Evolutionary conservation across 768 basidiomycete species (phyloP).

Genomic region (Podaxis rugospora): DNA sequence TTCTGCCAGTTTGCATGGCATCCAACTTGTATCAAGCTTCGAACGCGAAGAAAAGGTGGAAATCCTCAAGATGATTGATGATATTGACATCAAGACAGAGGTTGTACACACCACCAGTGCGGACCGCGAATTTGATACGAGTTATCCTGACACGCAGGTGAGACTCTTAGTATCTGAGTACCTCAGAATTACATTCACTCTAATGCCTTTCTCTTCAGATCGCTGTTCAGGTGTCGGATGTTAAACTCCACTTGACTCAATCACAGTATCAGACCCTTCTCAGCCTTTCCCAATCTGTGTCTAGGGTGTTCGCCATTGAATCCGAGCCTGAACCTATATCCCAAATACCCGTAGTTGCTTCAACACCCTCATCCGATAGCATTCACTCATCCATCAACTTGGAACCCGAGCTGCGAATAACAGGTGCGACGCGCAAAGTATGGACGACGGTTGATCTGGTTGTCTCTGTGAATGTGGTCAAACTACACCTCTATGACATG

Average conservation of each 20-base stretch:
- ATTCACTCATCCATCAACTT: slow-evolving; percentile 31
- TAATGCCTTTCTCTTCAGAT: slow-evolving; percentile 40
- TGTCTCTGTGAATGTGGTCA: slow-evolving; percentile 65
- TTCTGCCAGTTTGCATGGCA: slow-evolving; percentile 73
- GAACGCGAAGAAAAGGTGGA: slow-evolving; percentile 43
- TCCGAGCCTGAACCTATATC: slow-evolving; percentile 31
- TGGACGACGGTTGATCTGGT: slow-evolving; percentile 74
- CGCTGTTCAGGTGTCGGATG: slow-evolving; percentile 70
- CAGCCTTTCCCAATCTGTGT: slow-evolving; percentile 61
- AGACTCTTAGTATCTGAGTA: slow-evolving; percentile 10
- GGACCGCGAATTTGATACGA: slow-evolving; percentile 45
- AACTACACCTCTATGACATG: slow-evolving; percentile 81
- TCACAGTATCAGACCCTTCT: slow-evolving; percentile 75
- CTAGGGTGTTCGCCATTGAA: slow-evolving; percentile 51
- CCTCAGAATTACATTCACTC: background rate
- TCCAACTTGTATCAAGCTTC: slow-evolving; percentile 76
- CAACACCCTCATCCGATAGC: slow-evolving; percentile 8
- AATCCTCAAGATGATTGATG: slow-evolving; percentile 84
- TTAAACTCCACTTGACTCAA: slow-evolving; percentile 81
- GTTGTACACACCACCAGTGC: slow-evolving; percentile 58
- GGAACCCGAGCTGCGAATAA: slow-evolving; percentile 54
- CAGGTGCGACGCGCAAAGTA: slow-evolving; percentile 23
- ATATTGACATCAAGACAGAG: slow-evolving; percentile 72
- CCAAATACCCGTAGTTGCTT: slow-evolving; percentile 19
- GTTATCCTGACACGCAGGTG: slow-evolving; percentile 76